Conservation (phyloP, 179 eudicot genomes). For the Dionaea muscipula region DNA sequence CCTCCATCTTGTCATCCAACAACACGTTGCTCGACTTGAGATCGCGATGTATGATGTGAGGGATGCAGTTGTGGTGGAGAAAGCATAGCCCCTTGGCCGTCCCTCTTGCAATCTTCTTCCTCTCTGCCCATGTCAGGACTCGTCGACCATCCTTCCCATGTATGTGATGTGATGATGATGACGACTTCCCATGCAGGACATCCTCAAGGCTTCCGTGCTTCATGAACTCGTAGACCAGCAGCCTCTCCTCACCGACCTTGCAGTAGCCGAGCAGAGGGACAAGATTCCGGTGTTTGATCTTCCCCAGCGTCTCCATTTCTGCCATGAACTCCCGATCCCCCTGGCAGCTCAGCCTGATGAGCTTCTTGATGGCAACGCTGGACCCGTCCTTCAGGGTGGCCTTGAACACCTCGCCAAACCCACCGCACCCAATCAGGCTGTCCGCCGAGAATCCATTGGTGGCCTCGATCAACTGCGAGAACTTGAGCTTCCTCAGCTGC, state of each 20-base stretch:
- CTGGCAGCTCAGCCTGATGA: constrained; percentile 76
- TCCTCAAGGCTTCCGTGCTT: constrained; percentile 81
- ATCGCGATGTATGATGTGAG: constrained; percentile 92
- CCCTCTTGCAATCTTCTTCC: constrained; percentile 85
- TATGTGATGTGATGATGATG: not conserved
- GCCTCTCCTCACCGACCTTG: constrained; percentile 87
- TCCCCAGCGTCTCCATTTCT: constrained; percentile 94
- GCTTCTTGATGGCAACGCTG: constrained; percentile 87
- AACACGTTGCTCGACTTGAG: constrained; percentile 96
- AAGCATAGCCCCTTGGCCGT: constrained; percentile 91
- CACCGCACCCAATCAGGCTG: constrained; percentile 81
- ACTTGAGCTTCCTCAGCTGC: constrained; percentile 70
- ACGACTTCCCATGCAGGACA: constrained; percentile 56
- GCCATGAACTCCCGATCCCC: constrained; percentile 97
- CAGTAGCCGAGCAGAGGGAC: constrained; percentile 92
- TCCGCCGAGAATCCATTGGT: constrained; percentile 92
- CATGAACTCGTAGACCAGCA: constrained; percentile 87
- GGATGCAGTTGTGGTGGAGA: constrained; percentile 95
- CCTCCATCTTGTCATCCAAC: constrained; percentile 69
- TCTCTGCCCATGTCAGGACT: constrained; percentile 64
- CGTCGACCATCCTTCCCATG: constrained; percentile 22
- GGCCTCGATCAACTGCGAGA: constrained; percentile 92
- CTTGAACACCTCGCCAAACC: constrained; percentile 92
- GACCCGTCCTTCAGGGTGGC: constrained; percentile 91
- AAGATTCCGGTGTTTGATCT: constrained; percentile 80